A percentile compares a stretch with the other conserved stretches of the same genome.
phyloP scores from a whole-genome alignment of 2,329 filamentous ascomycete genomes.

The Fusarium sp. region DNA sequence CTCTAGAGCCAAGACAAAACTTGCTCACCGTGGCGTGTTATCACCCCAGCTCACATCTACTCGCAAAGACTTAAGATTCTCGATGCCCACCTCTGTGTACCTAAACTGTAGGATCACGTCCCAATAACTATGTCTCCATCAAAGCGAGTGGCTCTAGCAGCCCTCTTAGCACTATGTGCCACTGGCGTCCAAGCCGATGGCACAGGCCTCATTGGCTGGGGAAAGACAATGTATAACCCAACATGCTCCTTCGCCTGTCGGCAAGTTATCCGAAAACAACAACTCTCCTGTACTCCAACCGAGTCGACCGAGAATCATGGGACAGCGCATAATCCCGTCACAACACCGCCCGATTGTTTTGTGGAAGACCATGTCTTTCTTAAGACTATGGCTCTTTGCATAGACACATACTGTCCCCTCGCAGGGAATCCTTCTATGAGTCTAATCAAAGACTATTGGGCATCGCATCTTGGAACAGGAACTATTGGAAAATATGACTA shows the following conservation, averaged over 20 bases:
- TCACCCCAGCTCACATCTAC: too few species aligned
- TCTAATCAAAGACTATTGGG: constrained; percentile 45
- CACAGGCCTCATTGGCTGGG: constrained; percentile 49
- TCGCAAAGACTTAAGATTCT: background rate
- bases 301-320: constrained; percentile 34
- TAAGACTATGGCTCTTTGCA: constrained; percentile 49
- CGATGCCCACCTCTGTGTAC: background rate
- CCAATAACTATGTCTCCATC: background rate
- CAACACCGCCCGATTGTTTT: constrained; percentile 45
- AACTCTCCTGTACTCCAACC: constrained; percentile 47
- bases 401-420: constrained; percentile 46
- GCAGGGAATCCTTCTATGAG: constrained; percentile 31
- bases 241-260: constrained; percentile 51
- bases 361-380: constrained; percentile 45
- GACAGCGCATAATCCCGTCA: constrained; percentile 35
- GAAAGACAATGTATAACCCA: constrained; percentile 49
- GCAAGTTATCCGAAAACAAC: constrained; percentile 39
- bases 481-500: constrained; percentile 39
- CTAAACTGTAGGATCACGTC: background rate
- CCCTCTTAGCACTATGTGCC: background rate
- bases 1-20: background rate
- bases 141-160: background rate
- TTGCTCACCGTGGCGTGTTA: background rate
- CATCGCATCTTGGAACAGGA: constrained; percentile 43
- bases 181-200: constrained; percentile 26